Evolutionary conservation across 2,329 filamentous ascomycete genomes (phyloP).

Genomic region (Pyrenochaeta sp.): DNA sequence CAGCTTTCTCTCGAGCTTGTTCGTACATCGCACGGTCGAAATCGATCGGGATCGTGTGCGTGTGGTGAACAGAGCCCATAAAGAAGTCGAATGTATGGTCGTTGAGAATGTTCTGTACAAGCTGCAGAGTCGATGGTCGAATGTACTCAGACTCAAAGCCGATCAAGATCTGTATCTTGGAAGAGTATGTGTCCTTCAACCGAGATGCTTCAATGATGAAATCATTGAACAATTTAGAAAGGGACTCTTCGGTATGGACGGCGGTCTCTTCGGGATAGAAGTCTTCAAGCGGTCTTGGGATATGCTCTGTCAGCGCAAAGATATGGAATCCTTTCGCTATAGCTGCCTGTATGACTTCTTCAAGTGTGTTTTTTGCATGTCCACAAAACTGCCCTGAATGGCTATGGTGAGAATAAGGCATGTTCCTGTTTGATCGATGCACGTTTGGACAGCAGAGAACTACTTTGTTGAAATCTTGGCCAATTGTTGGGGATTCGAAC

Average conservation of each 20-base stretch:
- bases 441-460: background rate
- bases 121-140: slow-evolving; percentile 68
- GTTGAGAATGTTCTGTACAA: slow-evolving; percentile 67
- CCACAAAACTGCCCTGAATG: slow-evolving; percentile 96
- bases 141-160: slow-evolving; percentile 97
- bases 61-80: slow-evolving; percentile 92
- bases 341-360: slow-evolving; percentile 82
- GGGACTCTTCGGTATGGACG: slow-evolving; percentile 40
- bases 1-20: slow-evolving; percentile 64
- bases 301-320: slow-evolving; percentile 93
- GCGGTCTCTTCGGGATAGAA: slow-evolving; percentile 89
- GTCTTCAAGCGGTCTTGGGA: slow-evolving; percentile 81
- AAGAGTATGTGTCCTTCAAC: slow-evolving; percentile 74
- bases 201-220: slow-evolving; percentile 80
- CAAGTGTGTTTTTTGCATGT: slow-evolving; percentile 85
- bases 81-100: slow-evolving; percentile 83
- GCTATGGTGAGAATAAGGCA: slow-evolving; percentile 98
- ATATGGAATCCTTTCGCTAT: slow-evolving; percentile 80
- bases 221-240: slow-evolving; percentile 65
- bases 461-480: background rate
- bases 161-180: slow-evolving; percentile 79
- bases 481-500: background rate
- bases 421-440: slow-evolving; percentile 48
- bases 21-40: slow-evolving; percentile 76
- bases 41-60: slow-evolving; percentile 87